These are phyloP conservation scores for Conoideocrella luteorostrata DNA, from an alignment of 2,329 filamentous ascomycete genomes.

Conservation along the genomic window DNA sequence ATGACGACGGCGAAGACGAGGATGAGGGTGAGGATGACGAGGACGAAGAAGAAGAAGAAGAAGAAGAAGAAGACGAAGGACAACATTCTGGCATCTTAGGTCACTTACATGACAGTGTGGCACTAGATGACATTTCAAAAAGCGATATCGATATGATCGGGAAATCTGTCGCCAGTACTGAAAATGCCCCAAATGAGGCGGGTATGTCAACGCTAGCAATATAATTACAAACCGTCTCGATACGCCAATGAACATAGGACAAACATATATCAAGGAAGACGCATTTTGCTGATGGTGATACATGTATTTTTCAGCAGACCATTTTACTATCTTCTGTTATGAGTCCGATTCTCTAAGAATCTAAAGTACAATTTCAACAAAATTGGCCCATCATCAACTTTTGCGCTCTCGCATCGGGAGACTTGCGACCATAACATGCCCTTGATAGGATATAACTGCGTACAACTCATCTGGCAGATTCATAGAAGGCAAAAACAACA, in stretches of 20 bases:
- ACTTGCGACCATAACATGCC: conserved; percentile 30
- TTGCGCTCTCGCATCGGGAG: neutral
- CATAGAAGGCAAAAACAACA: conserved; percentile 10
- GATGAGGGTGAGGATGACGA: conserved; percentile 17
- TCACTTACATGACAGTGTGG: neutral
- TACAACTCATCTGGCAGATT: conserved; percentile 10
- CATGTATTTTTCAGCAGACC: conserved; percentile 16
- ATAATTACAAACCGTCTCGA: conserved; percentile 14
- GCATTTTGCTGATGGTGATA: conserved; percentile 6
- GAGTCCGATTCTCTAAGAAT: conserved; percentile 16
- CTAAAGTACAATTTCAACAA: conserved; percentile 35
- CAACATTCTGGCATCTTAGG: neutral
- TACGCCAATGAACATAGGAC: conserved; percentile 12
- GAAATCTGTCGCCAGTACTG: neutral
- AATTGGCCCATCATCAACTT: conserved; percentile 19
- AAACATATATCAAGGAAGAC: neutral
- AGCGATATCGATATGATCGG: neutral
- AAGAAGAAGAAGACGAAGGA: conserved; percentile 9
- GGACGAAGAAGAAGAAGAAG: conserved; percentile 7
- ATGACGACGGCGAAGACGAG: conserved; percentile 23
- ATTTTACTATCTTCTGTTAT: neutral
- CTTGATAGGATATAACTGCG: conserved; percentile 22
- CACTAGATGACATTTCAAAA: neutral
- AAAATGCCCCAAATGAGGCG: conserved; percentile 16
- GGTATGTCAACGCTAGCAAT: conserved; percentile 23